These are phyloP conservation scores for Exophiala bonariae DNA, from an alignment of 2,329 filamentous ascomycete genomes.

Conservation along the genomic window DNA sequence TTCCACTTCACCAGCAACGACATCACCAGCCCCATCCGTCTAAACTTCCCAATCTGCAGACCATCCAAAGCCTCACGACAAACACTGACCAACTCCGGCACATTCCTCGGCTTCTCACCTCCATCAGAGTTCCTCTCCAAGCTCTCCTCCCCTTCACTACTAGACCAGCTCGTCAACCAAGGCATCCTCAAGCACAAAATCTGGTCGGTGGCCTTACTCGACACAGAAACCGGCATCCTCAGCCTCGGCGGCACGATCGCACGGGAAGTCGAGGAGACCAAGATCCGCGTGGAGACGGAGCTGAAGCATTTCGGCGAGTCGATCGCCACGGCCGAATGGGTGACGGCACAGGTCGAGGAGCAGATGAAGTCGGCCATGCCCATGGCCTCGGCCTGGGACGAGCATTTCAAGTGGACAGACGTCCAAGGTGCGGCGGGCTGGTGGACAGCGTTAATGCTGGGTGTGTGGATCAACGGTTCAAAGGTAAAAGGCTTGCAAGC, in stretches of 20 bases:
- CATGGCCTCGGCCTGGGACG: slow-evolving; percentile 16
- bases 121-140: slow-evolving; percentile 29
- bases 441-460: slow-evolving; percentile 35
- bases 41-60: slow-evolving; percentile 31
- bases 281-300: slow-evolving; percentile 28
- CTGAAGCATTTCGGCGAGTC: slow-evolving; percentile 27
- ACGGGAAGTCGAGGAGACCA: slow-evolving; percentile 26
- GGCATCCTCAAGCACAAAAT: slow-evolving; percentile 25
- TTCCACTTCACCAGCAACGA: slow-evolving; percentile 16
- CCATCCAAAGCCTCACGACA: slow-evolving; percentile 29
- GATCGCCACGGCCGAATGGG: slow-evolving; percentile 14
- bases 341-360: slow-evolving; percentile 18
- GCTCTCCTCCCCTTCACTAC: slow-evolving; percentile 24
- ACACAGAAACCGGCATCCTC: slow-evolving; percentile 31
- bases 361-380: slow-evolving; percentile 12
- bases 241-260: slow-evolving; percentile 34
- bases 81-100: slow-evolving; percentile 31
- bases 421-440: slow-evolving; percentile 34
- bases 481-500: slow-evolving; percentile 22
- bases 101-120: slow-evolving; percentile 33
- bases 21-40: slow-evolving; percentile 23
- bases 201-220: slow-evolving; percentile 34
- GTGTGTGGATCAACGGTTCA: slow-evolving; percentile 33
- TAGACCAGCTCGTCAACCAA: slow-evolving; percentile 27
- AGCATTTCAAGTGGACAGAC: slow-evolving; percentile 33